Percentiles rank a stretch among this genome's conserved stretches.
These are phyloP conservation scores for Microbotryomycetes sp. DNA, from an alignment of 1,284 basidiomycete species.

Conservation along the genomic window DNA sequence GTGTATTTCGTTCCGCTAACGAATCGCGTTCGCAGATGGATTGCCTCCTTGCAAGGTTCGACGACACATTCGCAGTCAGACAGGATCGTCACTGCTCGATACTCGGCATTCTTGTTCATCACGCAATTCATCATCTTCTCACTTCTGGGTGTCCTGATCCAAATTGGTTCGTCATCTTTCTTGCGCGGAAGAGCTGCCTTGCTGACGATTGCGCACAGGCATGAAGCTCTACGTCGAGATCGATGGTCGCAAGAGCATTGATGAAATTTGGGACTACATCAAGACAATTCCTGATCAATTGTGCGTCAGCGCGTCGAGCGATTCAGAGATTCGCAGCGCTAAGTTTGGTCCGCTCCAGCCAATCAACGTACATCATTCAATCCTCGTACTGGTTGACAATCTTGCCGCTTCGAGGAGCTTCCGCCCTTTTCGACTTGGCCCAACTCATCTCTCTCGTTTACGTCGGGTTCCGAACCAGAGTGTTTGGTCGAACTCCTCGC, in stretches of 20 bases:
- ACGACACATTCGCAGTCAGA: slow-evolving; percentile 67
- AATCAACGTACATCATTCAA: slow-evolving; percentile 52
- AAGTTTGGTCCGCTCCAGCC: slow-evolving; percentile 6
- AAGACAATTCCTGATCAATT: slow-evolving; percentile 29
- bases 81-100: slow-evolving; percentile 78
- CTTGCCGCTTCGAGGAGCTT: slow-evolving; percentile 90
- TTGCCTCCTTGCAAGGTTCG: slow-evolving; percentile 33
- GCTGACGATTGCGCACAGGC: slow-evolving; percentile 5
- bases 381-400: slow-evolving; percentile 91
- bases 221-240: slow-evolving; percentile 28
- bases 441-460: slow-evolving; percentile 85
- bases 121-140: slow-evolving; percentile 87
- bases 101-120: slow-evolving; percentile 85
- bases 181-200: background rate
- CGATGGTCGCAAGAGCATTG: slow-evolving; percentile 1
- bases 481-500: slow-evolving; percentile 91
- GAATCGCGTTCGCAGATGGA: slow-evolving; percentile 24
- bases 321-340: background rate
- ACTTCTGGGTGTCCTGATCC: slow-evolving; percentile 77
- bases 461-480: slow-evolving; percentile 73
- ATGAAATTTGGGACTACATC: slow-evolving; percentile 24
- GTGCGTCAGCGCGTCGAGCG: background rate
- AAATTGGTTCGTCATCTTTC: slow-evolving; percentile 45
- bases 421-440: slow-evolving; percentile 88
- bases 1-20: background rate